These are phyloP conservation scores for Malus domestica DNA, from an alignment of 306 rosid species.

Conservation along the genomic window DNA sequence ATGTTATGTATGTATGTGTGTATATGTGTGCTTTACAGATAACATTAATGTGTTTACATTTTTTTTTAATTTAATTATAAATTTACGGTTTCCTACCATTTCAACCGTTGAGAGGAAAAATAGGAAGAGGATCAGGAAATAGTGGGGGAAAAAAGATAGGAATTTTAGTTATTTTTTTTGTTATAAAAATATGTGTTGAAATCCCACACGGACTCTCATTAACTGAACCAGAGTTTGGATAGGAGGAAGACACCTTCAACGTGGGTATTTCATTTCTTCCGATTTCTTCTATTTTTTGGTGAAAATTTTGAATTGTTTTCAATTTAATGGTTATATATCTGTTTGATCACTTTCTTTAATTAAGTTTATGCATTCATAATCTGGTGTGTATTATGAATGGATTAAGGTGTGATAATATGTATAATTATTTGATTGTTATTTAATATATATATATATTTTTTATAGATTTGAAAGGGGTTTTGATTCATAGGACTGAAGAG, in stretches of 20 bases:
- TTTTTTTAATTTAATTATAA: too few relatives aligned
- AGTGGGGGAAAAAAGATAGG: background rate
- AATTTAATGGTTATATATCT: too few relatives aligned
- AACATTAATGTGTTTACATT: background rate
- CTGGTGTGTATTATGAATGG: background rate
- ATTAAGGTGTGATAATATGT: background rate
- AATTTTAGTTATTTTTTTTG: background rate
- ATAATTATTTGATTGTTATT: background rate
- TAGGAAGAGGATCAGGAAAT: background rate
- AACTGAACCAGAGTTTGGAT: background rate
- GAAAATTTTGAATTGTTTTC: too few relatives aligned
- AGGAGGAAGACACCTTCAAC: background rate
- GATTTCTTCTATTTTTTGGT: too few relatives aligned
- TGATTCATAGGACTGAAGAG: background rate
- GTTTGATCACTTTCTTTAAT: background rate
- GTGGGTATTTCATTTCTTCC: too few relatives aligned
- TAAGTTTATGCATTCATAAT: background rate
- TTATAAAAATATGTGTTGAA: background rate
- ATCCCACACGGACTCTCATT: background rate
- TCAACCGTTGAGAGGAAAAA: background rate
- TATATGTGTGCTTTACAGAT: background rate
- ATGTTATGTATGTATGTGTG: too few relatives aligned
- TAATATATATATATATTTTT: background rate
- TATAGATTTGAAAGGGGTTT: background rate
- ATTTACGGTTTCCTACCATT: background rate